These are phyloP conservation scores for Eutypella sp. DNA, from an alignment of 2,329 filamentous ascomycete species.

Conservation along the genomic window DNA sequence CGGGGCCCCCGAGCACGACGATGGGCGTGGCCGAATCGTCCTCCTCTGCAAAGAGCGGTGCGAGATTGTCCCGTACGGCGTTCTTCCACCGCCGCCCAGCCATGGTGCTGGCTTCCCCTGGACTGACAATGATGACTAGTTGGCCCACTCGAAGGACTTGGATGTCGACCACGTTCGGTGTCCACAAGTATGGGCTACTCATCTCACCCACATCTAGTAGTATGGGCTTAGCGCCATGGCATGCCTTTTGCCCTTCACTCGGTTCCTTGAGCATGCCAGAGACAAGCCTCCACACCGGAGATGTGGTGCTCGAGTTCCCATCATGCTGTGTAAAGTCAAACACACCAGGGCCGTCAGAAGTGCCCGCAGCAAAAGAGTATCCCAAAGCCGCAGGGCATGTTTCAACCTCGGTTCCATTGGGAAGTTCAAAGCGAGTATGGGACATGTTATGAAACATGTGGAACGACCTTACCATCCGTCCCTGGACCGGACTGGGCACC, in stretches of 20 bases:
- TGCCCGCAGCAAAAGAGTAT: constrained; percentile 90
- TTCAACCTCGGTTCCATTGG: constrained; percentile 63
- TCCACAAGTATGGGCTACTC: constrained; percentile 76
- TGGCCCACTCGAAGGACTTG: constrained; percentile 82
- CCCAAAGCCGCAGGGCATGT: constrained; percentile 87
- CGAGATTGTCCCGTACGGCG: constrained; percentile 55
- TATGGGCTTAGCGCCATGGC: constrained; percentile 78
- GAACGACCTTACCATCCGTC: constrained; percentile 69
- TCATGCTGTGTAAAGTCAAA: constrained; percentile 94
- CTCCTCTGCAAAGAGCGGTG: constrained; percentile 38
- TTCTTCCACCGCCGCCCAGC: constrained; percentile 80
- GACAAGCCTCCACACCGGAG: constrained; percentile 74
- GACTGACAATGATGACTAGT: constrained; percentile 75
- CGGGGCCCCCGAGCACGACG: constrained; percentile 83
- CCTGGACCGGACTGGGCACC: constrained; percentile 47
- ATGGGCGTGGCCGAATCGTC: constrained; percentile 45
- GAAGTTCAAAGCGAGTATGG: constrained; percentile 65
- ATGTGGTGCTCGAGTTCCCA: constrained; percentile 59
- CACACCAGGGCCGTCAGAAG: constrained; percentile 81
- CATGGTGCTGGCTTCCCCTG: constrained; percentile 91
- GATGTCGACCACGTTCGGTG: constrained; percentile 85
- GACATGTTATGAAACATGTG: constrained; percentile 84
- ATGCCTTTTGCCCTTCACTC: constrained; percentile 62
- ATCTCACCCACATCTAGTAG: constrained; percentile 84
- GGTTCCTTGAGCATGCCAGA: constrained; percentile 68